A percentile compares a stretch with the other conserved stretches of the same genome.
Evolutionary conservation across 2,329 filamentous ascomycete species (phyloP).

Genomic region (Alternaria sp.): DNA sequence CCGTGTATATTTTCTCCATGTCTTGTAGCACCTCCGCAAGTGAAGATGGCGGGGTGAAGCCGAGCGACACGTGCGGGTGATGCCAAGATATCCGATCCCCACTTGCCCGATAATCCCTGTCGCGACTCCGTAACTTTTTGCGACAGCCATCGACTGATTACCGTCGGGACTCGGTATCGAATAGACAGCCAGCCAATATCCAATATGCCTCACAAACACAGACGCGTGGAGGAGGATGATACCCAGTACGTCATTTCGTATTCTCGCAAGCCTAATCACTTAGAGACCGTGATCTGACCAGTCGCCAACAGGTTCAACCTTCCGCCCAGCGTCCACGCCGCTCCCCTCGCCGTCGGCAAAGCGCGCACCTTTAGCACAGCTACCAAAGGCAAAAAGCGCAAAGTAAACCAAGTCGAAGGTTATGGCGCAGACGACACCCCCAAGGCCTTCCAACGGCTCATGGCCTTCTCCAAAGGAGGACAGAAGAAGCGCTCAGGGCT

Average conservation of each 20-base stretch:
- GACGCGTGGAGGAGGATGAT: slow-evolving; percentile 61
- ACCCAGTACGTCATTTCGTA: slow-evolving; percentile 37
- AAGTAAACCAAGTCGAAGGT: slow-evolving; percentile 53
- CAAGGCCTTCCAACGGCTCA: slow-evolving; percentile 82
- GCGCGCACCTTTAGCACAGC: slow-evolving; percentile 41
- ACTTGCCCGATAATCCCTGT: slow-evolving; percentile 6
- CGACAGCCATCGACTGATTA: neutral
- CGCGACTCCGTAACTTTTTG: slow-evolving; percentile 15
- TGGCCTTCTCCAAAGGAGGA: slow-evolving; percentile 71
- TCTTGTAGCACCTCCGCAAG: neutral
- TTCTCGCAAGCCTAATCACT: neutral
- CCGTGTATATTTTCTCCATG: neutral
- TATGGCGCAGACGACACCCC: slow-evolving; percentile 79
- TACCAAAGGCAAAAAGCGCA: slow-evolving; percentile 45
- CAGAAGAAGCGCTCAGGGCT: slow-evolving; percentile 63
- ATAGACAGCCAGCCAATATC: neutral
- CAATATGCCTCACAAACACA: slow-evolving; percentile 87
- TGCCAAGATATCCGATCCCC: slow-evolving; percentile 6
- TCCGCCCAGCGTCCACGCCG: slow-evolving; percentile 65
- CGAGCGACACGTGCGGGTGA: neutral
- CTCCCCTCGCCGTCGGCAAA: slow-evolving; percentile 63
- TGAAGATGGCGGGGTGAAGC: slow-evolving; percentile 3
- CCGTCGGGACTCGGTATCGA: neutral
- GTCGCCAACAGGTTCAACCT: slow-evolving; percentile 62
- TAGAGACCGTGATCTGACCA: slow-evolving; percentile 30